These are phyloP conservation scores for Cordyceps tenuipes DNA, from an alignment of 2,329 filamentous ascomycete species.

Conservation along the genomic window DNA sequence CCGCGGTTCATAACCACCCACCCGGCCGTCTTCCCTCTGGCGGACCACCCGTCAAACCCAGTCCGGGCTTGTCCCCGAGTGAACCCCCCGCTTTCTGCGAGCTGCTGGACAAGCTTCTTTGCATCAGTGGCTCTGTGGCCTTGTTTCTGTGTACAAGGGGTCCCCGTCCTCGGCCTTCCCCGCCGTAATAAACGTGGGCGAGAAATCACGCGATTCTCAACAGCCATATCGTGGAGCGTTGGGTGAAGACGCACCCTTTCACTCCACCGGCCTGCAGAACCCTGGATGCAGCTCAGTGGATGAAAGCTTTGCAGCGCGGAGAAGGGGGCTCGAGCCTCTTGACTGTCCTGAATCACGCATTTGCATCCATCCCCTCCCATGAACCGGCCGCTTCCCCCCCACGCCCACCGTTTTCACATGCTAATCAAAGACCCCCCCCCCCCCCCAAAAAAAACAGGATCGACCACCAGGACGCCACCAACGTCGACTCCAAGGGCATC, in stretches of 20 bases:
- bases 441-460: conserved; percentile 43
- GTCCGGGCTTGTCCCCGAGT: neutral
- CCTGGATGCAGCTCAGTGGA: neutral
- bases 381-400: neutral
- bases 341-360: too few relatives aligned
- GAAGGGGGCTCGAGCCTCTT: neutral
- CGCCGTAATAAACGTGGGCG: neutral
- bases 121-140: neutral
- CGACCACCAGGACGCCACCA: conserved; percentile 73
- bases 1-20: too few relatives aligned
- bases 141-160: neutral
- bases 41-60: too few relatives aligned
- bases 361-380: too few relatives aligned
- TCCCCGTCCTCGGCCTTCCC: neutral
- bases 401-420: neutral
- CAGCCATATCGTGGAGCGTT: neutral
- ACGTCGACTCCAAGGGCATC: conserved; percentile 72
- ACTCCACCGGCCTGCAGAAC: neutral
- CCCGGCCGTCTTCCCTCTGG: neutral
- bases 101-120: neutral
- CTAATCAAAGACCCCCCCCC: neutral
- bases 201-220: neutral
- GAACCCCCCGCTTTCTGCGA: neutral
- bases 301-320: neutral
- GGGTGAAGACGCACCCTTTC: neutral